phyloP scores from a whole-genome alignment of 495 filamentous ascomycete species.

The Cryomyces minteri region DNA sequence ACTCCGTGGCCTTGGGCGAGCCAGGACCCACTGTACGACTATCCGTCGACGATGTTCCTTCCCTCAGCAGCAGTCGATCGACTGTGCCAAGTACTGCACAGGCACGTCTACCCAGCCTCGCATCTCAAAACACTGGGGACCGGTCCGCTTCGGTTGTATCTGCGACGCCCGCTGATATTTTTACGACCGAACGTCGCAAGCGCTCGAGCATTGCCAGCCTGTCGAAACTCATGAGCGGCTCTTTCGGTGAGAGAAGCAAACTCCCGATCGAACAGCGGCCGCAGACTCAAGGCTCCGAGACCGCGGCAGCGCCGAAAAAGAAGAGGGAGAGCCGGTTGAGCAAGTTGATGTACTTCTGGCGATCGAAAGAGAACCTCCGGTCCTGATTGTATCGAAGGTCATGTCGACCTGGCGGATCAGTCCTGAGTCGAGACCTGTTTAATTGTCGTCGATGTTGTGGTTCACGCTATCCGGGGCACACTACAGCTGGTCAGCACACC shows the following conservation, averaged over 20 bases:
- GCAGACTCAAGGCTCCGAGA: slow-evolving; percentile 28
- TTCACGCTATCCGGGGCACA: too few species aligned
- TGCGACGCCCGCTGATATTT: slow-evolving; percentile 5
- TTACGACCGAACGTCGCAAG: slow-evolving; percentile 46
- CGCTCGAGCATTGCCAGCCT: slow-evolving; percentile 73
- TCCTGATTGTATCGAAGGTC: background rate
- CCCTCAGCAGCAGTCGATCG: slow-evolving; percentile 69
- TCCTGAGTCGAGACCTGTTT: too few species aligned
- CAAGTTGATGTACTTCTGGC: slow-evolving; percentile 75
- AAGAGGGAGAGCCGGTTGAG: slow-evolving; percentile 58
- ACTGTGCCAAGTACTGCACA: slow-evolving; percentile 51
- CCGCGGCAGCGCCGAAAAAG: slow-evolving; percentile 38
- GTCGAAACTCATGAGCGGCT: slow-evolving; percentile 62
- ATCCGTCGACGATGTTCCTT: slow-evolving; percentile 76
- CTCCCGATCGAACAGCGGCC: slow-evolving; percentile 53
- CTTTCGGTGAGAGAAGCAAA: slow-evolving; percentile 64
- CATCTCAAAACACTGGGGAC: slow-evolving; percentile 27
- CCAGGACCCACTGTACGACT: slow-evolving; percentile 46
- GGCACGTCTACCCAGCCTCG: slow-evolving; percentile 29
- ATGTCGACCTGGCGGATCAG: too few species aligned
- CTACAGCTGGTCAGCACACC: too few species aligned
- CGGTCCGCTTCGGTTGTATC: slow-evolving; percentile 53
- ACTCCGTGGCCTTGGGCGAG: slow-evolving; percentile 40
- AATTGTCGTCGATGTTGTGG: too few species aligned
- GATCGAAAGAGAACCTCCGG: slow-evolving; percentile 19